Evolutionary conservation across 176 grass and related monocot species (phyloP).

Genomic region (Eragrostis nindensis): DNA sequence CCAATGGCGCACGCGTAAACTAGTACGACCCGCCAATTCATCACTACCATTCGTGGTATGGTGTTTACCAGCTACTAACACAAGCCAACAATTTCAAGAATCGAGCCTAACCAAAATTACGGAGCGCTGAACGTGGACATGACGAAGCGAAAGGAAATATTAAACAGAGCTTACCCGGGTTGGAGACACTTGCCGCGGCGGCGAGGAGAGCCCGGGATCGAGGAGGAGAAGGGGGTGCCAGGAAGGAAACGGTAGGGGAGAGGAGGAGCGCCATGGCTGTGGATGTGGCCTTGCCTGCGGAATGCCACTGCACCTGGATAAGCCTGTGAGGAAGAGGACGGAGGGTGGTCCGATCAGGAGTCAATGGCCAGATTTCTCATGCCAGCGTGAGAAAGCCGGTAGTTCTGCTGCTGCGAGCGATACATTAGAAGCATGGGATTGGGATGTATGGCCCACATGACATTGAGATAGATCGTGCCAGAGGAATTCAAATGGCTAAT

Average conservation of each 20-base stretch:
- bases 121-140: not conserved
- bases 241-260: conserved; percentile 61
- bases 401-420: too few species aligned
- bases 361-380: not conserved
- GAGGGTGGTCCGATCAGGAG: not conserved
- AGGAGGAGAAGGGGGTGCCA: conserved; percentile 25
- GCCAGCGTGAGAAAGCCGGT: too few species aligned
- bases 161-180: conserved; percentile 27
- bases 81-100: not conserved
- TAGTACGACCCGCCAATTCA: not conserved
- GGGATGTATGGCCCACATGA: too few species aligned
- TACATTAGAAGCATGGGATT: too few species aligned
- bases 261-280: conserved; percentile 74
- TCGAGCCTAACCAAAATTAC: not conserved
- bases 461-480: too few species aligned
- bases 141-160: not conserved
- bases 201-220: conserved; percentile 15
- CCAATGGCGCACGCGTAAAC: not conserved
- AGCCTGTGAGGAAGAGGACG: conserved; percentile 28
- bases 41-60: not conserved
- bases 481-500: too few species aligned
- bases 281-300: conserved; percentile 34
- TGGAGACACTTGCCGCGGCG: not conserved
- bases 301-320: conserved; percentile 12
- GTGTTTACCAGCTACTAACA: not conserved